phyloP scores from a whole-genome alignment of 352 stramenopile species.

The Phytophthora rubi region DNA sequence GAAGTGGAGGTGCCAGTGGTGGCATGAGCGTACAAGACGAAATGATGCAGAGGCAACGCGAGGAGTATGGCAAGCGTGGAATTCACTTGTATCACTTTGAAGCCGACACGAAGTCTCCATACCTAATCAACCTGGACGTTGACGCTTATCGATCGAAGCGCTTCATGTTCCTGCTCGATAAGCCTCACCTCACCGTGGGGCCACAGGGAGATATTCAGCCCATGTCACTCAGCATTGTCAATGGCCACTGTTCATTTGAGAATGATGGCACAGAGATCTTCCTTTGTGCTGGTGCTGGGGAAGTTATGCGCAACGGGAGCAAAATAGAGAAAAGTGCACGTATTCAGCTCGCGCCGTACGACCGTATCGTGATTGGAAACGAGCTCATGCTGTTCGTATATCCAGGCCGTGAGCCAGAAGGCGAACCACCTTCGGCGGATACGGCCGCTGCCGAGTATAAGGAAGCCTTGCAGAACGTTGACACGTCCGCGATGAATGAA shows the following conservation, averaged over 20 bases:
- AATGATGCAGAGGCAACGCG: constrained; percentile 85
- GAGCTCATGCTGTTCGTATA: constrained; percentile 90
- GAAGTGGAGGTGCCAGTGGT: constrained; percentile 40
- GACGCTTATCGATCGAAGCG: constrained; percentile 92
- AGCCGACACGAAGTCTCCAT: constrained; percentile 77
- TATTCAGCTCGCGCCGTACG: constrained; percentile 59
- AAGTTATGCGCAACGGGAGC: constrained; percentile 90
- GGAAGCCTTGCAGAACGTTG: constrained; percentile 74
- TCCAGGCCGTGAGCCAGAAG: constrained; percentile 49
- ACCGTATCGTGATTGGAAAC: constrained; percentile 86
- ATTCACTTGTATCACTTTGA: constrained; percentile 92
- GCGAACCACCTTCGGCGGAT: constrained; percentile 77
- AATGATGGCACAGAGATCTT: constrained; percentile 50
- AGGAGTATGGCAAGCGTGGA: constrained; percentile 92
- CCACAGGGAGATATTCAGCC: constrained; percentile 91
- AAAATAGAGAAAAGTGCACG: constrained; percentile 56
- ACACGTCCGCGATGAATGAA: constrained; percentile 76
- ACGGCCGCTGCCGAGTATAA: constrained; percentile 91
- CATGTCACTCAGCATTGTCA: constrained; percentile 91
- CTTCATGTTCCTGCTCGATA: constrained; percentile 92
- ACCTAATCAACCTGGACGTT: constrained; percentile 95
- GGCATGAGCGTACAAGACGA: constrained; percentile 78
- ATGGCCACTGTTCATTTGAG: constrained; percentile 87
- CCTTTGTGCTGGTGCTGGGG: constrained; percentile 75
- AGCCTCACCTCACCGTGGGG: constrained; percentile 58